Base-by-base conservation (phyloP, 2,329 filamentous ascomycete genomes). In the Didymella keratinophila region DNA sequence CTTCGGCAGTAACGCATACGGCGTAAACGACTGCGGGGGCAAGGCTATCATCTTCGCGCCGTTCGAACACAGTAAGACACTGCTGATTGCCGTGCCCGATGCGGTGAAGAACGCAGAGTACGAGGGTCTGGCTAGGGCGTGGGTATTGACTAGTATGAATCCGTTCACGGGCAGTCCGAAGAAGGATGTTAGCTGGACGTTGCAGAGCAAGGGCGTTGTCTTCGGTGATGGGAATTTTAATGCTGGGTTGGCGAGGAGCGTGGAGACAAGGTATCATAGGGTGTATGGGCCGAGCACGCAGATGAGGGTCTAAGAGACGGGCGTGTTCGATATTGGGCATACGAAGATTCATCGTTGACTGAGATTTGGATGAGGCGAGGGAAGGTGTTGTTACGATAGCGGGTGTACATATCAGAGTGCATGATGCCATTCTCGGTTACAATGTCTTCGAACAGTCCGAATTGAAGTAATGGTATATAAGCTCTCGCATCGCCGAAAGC, bases 131-230 rank as follows among this genome's bases (percentile, higher is more conserved):
- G 65, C 72, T 0, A 59, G 74, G 8, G 71, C 65, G 7, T 81
- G 79, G 79, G 68, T 80, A 1, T 56, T 80, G 12, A 74, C 76
- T 44, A 73, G 74, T 20, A 69, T 67, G 62, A 69, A 62, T 52
- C 53, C 64, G n/a, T 69, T 54, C 30, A 72, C 69, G 1, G 69
- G 68, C 0, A 63, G 63, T 51, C 41, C 61, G 6, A 63, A 66
- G 18, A 52, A 48, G 16, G 61, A 55, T n/a, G 69, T 71, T 8
- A 71, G 74, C 25, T 80, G 79, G 79, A 78, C 73, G 2, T 36
- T 80, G 27, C 65, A 75, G 30, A 72, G 72, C 3, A 80, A 80
- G 65, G 73, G 73, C 2, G 71, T 76, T 2, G 56, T 80, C 7
- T 80, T 80, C 68, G 76, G 74, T 18, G 78, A 79, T 54, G 51